Evolutionary conservation across 202 grass and related monocot genomes (phyloP).

Genomic region (Tripidium arundinaceum): DNA sequence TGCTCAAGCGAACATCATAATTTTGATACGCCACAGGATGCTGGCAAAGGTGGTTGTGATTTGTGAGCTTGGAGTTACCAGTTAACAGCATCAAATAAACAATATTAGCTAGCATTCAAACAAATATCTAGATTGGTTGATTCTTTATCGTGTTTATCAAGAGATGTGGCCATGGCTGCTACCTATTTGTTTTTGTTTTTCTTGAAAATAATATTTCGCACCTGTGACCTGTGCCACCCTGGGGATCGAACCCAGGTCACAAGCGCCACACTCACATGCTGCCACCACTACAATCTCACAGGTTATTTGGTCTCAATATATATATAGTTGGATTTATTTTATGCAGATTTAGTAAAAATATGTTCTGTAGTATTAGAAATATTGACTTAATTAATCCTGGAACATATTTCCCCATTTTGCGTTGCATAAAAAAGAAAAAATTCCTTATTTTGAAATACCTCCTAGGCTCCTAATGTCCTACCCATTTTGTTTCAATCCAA

Average conservation of each 20-base stretch:
- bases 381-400: not conserved
- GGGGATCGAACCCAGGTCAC: not conserved
- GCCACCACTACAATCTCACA: not conserved
- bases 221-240: not conserved
- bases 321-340: not conserved
- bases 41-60: not conserved
- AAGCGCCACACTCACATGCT: not conserved
- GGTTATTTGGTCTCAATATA: not conserved
- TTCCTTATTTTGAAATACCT: not conserved
- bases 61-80: not conserved
- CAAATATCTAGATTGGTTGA: too few species aligned
- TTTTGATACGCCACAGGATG: not conserved
- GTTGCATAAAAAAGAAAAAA: not conserved
- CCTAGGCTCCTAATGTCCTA: not conserved
- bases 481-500: not conserved
- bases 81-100: slow-evolving; percentile 1
- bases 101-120: not conserved
- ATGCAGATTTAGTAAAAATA: not conserved
- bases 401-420: not conserved
- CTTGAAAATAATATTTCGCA: not conserved
- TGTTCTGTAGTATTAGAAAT: not conserved
- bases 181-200: not conserved
- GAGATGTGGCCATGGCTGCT: too few species aligned
- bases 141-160: too few species aligned
- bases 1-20: not conserved